Conservation (phyloP, 257 asterid genomes). For the Haberlea rhodopensis region DNA sequence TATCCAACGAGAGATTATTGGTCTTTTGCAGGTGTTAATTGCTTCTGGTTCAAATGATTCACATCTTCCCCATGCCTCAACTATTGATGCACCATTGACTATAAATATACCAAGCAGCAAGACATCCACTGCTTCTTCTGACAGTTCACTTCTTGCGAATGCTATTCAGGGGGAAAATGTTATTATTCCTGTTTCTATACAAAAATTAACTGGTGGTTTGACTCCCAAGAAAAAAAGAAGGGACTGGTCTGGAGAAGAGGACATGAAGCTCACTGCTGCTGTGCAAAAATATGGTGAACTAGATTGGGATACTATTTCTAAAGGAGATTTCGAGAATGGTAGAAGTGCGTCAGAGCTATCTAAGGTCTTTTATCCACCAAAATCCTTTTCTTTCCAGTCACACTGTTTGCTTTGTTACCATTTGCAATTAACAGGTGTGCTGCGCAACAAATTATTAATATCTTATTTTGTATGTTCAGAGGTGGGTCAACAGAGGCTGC, state of each 20-base stretch:
- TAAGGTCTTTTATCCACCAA: conserved; percentile 47
- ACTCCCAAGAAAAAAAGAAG: conserved; percentile 54
- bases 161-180: conserved; percentile 45
- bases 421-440: not conserved
- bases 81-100: conserved; percentile 75
- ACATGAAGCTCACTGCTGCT: conserved; percentile 65
- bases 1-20: conserved; percentile 17
- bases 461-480: not conserved
- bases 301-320: conserved; percentile 65
- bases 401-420: not conserved
- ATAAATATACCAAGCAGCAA: conserved; percentile 62
- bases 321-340: conserved; percentile 64
- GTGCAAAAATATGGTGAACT: conserved; percentile 67
- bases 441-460: not conserved
- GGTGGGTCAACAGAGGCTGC: not conserved
- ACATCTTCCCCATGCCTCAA: conserved; percentile 42
- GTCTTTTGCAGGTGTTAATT: conserved; percentile 52
- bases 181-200: conserved; percentile 62
- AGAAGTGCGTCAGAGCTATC: conserved; percentile 70
- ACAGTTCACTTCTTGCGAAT: conserved; percentile 38
- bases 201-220: conserved; percentile 39
- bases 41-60: conserved; percentile 59
- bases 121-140: conserved; percentile 42
- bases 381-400: not conserved
- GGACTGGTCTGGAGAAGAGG: conserved; percentile 74